Conservation (phyloP, 2,329 filamentous ascomycete species). For the Colletotrichum lentis region DNA sequence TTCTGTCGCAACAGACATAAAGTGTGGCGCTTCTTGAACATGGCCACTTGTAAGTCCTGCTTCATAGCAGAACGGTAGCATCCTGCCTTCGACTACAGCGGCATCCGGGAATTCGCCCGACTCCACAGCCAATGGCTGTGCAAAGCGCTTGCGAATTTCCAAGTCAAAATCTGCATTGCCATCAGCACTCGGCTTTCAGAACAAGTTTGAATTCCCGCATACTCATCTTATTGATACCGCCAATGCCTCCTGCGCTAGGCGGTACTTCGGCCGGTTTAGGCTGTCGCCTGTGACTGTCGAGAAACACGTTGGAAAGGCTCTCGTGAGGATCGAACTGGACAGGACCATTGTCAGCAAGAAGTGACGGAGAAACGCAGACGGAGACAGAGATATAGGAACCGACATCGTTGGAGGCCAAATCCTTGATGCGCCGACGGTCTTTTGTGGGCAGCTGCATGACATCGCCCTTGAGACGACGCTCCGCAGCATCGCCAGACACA, state of each 20-base stretch:
- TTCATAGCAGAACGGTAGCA: conserved; percentile 75
- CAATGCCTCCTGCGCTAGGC: conserved; percentile 69
- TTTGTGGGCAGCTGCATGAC: conserved; percentile 75
- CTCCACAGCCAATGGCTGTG: conserved; percentile 70
- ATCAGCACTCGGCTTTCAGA: not conserved
- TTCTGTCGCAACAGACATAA: conserved; percentile 72
- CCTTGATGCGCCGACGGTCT: conserved; percentile 73
- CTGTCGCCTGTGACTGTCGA: conserved; percentile 58
- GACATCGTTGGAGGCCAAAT: conserved; percentile 69
- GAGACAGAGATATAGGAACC: conserved; percentile 41
- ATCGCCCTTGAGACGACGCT: conserved; percentile 71
- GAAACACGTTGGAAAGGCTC: conserved; percentile 60
- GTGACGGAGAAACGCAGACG: not conserved
- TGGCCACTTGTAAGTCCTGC: conserved; percentile 68
- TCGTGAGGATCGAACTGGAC: conserved; percentile 64
- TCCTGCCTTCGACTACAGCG: conserved; percentile 68
- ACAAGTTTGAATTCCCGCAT: conserved; percentile 46
- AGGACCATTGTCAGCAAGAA: conserved; percentile 40
- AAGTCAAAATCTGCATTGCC: conserved; percentile 65
- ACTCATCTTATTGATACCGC: conserved; percentile 78
- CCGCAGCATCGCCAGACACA: conserved; percentile 70
- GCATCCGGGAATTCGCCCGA: conserved; percentile 75
- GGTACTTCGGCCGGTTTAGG: conserved; percentile 67
- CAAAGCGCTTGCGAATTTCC: conserved; percentile 72
- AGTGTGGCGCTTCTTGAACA: conserved; percentile 66